Evolutionary conservation across 768 basidiomycete species (phyloP), one percentile per base, ranked within the genome.

Genomic region (Leccinum pellstonianum): DNA sequence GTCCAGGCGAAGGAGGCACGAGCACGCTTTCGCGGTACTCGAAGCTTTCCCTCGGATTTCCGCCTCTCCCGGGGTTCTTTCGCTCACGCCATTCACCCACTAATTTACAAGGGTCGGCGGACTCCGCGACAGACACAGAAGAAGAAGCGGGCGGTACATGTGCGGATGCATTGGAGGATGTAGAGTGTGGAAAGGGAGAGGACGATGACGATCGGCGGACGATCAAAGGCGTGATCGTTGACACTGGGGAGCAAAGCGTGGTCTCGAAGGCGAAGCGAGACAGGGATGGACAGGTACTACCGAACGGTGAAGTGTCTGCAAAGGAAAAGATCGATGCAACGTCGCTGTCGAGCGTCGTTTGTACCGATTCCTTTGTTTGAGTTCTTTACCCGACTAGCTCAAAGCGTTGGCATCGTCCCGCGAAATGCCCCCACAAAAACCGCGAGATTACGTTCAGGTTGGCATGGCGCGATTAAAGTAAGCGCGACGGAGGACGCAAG

Each of bases 1-100:
- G 73, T 14, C 68, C 62, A n/a, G 43, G 69, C 66, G 52, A 80
- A 70, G 69, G 80, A 73, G 64, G 68, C 9, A 41, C 60, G 12
- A 51, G 55, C 15, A 57, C 72, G 17, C 56, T 63, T 21, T 69
- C 71, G 46, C 71, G 70, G 47, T 74, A 75, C 85, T 86, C 76
- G 52, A 73, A 74, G 54, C 63, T 73, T 50, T 71, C 74, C 53
- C 81, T 86, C 65, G 83, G 79, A 63, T 80, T 88, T 62, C 80
- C 83, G 52, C 84, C 87, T 5, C 79, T 90, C 41, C 78, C 87
- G 49, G 86, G 82, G 29, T 84, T 89, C 69, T 76, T 86, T 56
- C 83, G 87, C 38, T 77, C 80, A 21, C 83, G 87, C 52, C 81
- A 88, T 69, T 81, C 85, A 31, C 82, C 85, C 19, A 77, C 69